These are phyloP conservation scores for Raffaelea ambrosiae DNA, from an alignment of 2,329 filamentous ascomycete genomes.

Conservation along the genomic window DNA sequence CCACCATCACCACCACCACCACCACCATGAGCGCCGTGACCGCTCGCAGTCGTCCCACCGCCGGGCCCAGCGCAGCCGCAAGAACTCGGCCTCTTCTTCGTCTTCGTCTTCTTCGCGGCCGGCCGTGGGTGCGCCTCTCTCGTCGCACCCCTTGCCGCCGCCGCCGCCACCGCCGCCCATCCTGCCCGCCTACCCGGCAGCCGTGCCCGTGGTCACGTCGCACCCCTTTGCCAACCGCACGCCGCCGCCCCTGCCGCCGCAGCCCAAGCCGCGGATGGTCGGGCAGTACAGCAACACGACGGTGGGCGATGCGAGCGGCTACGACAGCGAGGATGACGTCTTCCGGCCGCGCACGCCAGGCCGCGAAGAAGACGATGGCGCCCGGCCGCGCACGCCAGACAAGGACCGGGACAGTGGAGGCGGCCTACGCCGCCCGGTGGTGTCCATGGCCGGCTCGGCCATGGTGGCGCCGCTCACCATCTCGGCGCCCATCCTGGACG, in stretches of 20 bases:
- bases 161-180: background rate
- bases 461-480: slow-evolving; percentile 25
- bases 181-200: background rate
- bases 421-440: background rate
- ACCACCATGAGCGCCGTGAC: slow-evolving; percentile 4
- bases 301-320: no score
- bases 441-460: background rate
- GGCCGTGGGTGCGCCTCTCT: no score
- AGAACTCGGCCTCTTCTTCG: background rate
- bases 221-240: slow-evolving; percentile 12
- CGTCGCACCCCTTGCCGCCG: slow-evolving; percentile 1
- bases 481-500: slow-evolving; percentile 39
- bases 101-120: background rate
- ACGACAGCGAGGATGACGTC: slow-evolving; percentile 7
- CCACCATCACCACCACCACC: slow-evolving; percentile 10
- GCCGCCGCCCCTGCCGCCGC: slow-evolving; percentile 10
- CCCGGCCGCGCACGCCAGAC: no score
- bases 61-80: slow-evolving; percentile 6
- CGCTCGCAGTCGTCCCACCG: slow-evolving; percentile 5
- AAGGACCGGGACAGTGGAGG: no score
- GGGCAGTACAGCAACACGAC: background rate
- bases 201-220: background rate
- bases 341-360: slow-evolving; percentile 12
- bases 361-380: no score
- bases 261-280: slow-evolving; percentile 2